phyloP scores from a whole-genome alignment of 2,329 filamentous ascomycete genomes.

The Fusarium newnesense region DNA sequence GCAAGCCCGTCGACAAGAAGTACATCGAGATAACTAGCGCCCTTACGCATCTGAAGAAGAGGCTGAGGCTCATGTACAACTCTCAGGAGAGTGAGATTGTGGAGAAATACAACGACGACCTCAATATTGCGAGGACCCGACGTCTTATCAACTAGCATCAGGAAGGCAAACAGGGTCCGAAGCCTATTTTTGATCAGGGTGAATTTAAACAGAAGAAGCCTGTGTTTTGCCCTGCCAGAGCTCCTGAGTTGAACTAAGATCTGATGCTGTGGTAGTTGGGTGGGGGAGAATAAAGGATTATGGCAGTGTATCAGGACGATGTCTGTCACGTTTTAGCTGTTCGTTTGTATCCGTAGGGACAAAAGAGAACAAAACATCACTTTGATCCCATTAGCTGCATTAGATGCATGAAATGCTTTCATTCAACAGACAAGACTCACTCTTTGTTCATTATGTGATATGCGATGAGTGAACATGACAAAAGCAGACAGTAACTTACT shows the following conservation, averaged over 20 bases:
- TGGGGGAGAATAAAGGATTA: accelerated
- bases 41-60: background rate
- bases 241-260: background rate
- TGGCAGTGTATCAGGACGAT: no score
- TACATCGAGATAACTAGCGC: background rate
- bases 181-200: no score
- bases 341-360: background rate
- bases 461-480: background rate
- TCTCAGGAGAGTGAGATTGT: background rate
- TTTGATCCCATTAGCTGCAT: background rate
- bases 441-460: background rate
- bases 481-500: accelerated
- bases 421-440: background rate
- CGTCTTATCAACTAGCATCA: no score
- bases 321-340: background rate
- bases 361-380: background rate
- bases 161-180: no score
- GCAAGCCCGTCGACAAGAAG: background rate
- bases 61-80: background rate
- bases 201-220: no score
- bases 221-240: background rate
- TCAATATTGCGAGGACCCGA: background rate
- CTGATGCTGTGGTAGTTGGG: background rate
- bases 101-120: background rate
- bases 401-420: background rate